Base-by-base conservation (phyloP, 345 rosid species). In the Eucalyptus curtisii region DNA sequence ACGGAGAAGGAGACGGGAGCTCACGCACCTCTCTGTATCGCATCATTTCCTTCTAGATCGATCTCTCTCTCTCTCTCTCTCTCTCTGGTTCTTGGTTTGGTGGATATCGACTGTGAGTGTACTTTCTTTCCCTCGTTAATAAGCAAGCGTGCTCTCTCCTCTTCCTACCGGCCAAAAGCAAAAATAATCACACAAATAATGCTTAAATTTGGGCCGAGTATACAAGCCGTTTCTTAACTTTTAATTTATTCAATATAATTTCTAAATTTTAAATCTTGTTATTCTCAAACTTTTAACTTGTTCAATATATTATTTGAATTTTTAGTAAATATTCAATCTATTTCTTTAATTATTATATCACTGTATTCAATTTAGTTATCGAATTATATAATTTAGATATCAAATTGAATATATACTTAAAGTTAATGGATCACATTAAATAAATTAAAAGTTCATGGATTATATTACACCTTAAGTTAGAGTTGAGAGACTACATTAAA, bases 11-110 rank as follows among this genome's bases (percentile, higher is more conserved):
- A 49, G 68, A 61, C 68, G 9, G 86, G n/a, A 37, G 59, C 49
- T 15, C 31, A 25, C 40, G 25, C 91, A 94, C 97, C 95, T 93
- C 96, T 89, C 90, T 94, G 95, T 86, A 92, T 90, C 94, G 90
- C 95, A 93, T 94, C 97, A 95, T 94, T 86, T 85, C 87, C 86
- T 88, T 45, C 79, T 88, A 55, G 89, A 80, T 79, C n/a, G 57
- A 52, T 52, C 31, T 59, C 31, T 59, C 8, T 59, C 66, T 25
- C 66, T 25, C 15, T 52, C 25, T 68, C 44, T 33, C 82, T 76
- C 13, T 13, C 37, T 33, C 13, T 68, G 47, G 84, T 20, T 76
- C 84, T 76, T 20, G 47, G 47, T 6, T 76, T 76, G 47, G 30
- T 76, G 47, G 47, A 76, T 40, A 40, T 76, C 47, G 1, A 5